These are phyloP conservation scores for Stereum hirsutum DNA, from an alignment of 1,284 basidiomycete genomes.

Conservation along the genomic window DNA sequence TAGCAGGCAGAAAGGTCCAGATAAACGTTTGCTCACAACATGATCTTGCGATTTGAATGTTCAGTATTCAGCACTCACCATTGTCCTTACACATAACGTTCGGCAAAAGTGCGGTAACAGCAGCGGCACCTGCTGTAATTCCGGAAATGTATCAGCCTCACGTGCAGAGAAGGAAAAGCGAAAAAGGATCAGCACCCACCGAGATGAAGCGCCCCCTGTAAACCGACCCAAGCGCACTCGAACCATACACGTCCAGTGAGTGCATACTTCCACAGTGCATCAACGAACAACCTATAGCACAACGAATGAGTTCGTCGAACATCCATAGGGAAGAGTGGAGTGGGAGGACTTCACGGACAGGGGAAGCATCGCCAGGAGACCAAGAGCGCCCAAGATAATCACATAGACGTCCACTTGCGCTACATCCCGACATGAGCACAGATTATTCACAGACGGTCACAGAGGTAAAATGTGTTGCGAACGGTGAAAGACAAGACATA, in stretches of 20 bases:
- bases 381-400: conserved; percentile 50
- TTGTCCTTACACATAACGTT: conserved; percentile 21
- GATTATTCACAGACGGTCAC: too few species aligned
- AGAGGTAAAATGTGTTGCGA: too few species aligned
- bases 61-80: conserved; percentile 1
- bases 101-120: conserved; percentile 30
- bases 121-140: conserved; percentile 35
- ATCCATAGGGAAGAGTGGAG: neutral
- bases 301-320: neutral
- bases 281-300: conserved; percentile 44
- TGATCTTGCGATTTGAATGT: conserved; percentile 6
- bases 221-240: conserved; percentile 51
- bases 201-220: conserved; percentile 51
- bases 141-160: too few species aligned
- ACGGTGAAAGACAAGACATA: conserved; percentile 21
- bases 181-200: conserved; percentile 31
- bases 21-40: conserved; percentile 1
- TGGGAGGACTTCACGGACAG: conserved; percentile 33
- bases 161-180: neutral
- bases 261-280: conserved; percentile 41
- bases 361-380: conserved; percentile 47
- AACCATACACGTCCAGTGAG: conserved; percentile 61
- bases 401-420: conserved; percentile 51
- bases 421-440: conserved; percentile 14
- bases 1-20: conserved; percentile 3